Conservation (phyloP, 2,329 filamentous ascomycete genomes). For the Coniochaeta sp. region DNA sequence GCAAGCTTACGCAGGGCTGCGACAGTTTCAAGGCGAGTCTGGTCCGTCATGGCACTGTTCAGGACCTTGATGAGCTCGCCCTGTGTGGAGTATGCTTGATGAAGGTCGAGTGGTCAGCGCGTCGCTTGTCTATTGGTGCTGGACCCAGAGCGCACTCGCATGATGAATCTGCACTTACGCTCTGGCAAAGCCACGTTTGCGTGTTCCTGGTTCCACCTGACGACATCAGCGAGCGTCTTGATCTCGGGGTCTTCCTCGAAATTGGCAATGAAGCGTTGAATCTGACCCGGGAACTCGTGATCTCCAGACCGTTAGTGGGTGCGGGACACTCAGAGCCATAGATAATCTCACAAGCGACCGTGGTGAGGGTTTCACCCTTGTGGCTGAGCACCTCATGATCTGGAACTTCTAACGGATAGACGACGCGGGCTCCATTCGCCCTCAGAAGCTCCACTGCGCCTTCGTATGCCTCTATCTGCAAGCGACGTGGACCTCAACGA, state of each 20-base stretch:
- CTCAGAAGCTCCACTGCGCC: slow-evolving; percentile 8
- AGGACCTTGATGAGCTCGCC: slow-evolving; percentile 8
- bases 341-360: slow-evolving; percentile 10
- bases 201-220: slow-evolving; percentile 16
- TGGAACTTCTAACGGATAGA: slow-evolving; percentile 8
- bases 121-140: not conserved
- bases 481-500: not conserved
- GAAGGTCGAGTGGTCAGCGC: not conserved
- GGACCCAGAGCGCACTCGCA: not conserved
- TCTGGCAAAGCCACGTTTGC: slow-evolving; percentile 10
- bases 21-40: slow-evolving; percentile 5
- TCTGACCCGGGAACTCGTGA: slow-evolving; percentile 7
- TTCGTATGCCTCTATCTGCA: slow-evolving; percentile 9
- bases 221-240: slow-evolving; percentile 10
- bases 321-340: not conserved
- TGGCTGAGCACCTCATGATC: slow-evolving; percentile 3
- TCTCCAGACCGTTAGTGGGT: not conserved
- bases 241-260: slow-evolving; percentile 10
- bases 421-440: slow-evolving; percentile 7
- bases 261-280: slow-evolving; percentile 7
- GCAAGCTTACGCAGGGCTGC: slow-evolving; percentile 6
- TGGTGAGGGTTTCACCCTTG: slow-evolving; percentile 8
- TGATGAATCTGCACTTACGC: slow-evolving; percentile 6
- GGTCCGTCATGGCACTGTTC: slow-evolving; percentile 7
- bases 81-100: slow-evolving; percentile 7